A percentile compares a stretch with the other conserved stretches of the same genome.
These are phyloP conservation scores for Akanthomyces uredinophilus DNA, from an alignment of 2,329 filamentous ascomycete genomes.

Conservation along the genomic window DNA sequence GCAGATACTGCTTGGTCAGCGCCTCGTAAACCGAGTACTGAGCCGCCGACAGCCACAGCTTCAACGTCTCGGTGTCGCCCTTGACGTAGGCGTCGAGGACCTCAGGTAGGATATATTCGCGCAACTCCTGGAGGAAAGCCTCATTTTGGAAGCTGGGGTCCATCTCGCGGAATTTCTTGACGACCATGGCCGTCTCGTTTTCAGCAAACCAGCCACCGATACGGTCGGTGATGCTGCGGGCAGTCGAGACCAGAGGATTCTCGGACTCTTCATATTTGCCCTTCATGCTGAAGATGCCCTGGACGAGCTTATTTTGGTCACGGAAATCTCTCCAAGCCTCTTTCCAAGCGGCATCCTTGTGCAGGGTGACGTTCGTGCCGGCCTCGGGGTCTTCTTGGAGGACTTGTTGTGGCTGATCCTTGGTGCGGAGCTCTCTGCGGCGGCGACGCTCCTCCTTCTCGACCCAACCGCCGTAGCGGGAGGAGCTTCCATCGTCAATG, in stretches of 20 bases:
- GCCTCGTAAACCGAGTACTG: slow-evolving; percentile 96
- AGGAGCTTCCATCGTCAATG: slow-evolving; percentile 95
- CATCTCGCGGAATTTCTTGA: slow-evolving; percentile 96
- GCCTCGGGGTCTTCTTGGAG: slow-evolving; percentile 86
- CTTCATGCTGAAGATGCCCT: slow-evolving; percentile 81
- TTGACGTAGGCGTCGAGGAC: slow-evolving; percentile 98
- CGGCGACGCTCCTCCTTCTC: slow-evolving; percentile 91
- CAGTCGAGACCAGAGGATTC: slow-evolving; percentile 89
- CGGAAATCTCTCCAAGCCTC: slow-evolving; percentile 97
- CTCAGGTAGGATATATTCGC: slow-evolving; percentile 96
- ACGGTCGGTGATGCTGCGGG: slow-evolving; percentile 87
- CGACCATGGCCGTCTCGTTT: slow-evolving; percentile 95
- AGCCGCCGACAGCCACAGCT: slow-evolving; percentile 91
- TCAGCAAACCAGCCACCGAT: slow-evolving; percentile 96
- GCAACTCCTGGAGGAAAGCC: slow-evolving; percentile 88
- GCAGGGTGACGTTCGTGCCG: slow-evolving; percentile 87
- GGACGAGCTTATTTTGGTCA: slow-evolving; percentile 82
- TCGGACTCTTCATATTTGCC: slow-evolving; percentile 92
- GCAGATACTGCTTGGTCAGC: slow-evolving; percentile 93
- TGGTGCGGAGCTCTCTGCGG: slow-evolving; percentile 68
- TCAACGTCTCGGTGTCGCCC: slow-evolving; percentile 83
- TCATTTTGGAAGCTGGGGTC: slow-evolving; percentile 93
- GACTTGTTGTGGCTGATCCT: slow-evolving; percentile 54
- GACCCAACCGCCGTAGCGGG: slow-evolving; percentile 91
- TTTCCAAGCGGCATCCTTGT: slow-evolving; percentile 97